These are phyloP conservation scores for Chrysoporthe austroafricana DNA, from an alignment of 2,329 filamentous ascomycete species.

Conservation along the genomic window DNA sequence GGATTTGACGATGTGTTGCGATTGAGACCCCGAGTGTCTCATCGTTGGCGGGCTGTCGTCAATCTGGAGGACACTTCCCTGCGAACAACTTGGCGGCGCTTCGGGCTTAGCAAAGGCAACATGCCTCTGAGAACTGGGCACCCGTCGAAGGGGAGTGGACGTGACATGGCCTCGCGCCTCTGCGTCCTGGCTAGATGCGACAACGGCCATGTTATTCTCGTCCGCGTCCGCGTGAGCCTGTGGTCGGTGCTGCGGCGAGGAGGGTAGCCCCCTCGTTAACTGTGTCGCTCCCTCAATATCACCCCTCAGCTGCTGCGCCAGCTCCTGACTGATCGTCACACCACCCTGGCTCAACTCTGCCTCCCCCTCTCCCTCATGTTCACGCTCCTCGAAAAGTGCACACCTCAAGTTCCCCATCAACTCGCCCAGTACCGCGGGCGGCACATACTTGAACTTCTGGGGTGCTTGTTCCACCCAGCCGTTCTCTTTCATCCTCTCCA, in stretches of 20 bases:
- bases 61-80: constrained; percentile 13
- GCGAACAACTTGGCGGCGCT: constrained; percentile 12
- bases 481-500: constrained; percentile 55
- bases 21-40: background rate
- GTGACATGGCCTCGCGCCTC: background rate
- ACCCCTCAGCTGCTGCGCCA: constrained; percentile 55
- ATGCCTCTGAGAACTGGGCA: background rate
- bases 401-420: constrained; percentile 61
- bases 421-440: constrained; percentile 60
- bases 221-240: background rate
- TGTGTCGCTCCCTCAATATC: constrained; percentile 43
- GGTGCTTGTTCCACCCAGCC: constrained; percentile 58
- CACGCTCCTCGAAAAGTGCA: constrained; percentile 48
- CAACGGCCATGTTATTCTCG: background rate
- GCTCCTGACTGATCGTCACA: constrained; percentile 53
- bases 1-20: constrained; percentile 9
- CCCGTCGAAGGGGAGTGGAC: background rate
- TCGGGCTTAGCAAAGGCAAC: constrained; percentile 20
- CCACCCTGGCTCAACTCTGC: constrained; percentile 30
- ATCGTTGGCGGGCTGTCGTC: constrained; percentile 14
- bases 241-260: constrained; percentile 7
- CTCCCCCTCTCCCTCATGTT: background rate
- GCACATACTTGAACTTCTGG: constrained; percentile 56
- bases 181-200: constrained; percentile 15
- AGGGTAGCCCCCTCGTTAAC: constrained; percentile 10